Base-by-base conservation (phyloP, 257 asterid species). In the Anisodus acutangulus region DNA sequence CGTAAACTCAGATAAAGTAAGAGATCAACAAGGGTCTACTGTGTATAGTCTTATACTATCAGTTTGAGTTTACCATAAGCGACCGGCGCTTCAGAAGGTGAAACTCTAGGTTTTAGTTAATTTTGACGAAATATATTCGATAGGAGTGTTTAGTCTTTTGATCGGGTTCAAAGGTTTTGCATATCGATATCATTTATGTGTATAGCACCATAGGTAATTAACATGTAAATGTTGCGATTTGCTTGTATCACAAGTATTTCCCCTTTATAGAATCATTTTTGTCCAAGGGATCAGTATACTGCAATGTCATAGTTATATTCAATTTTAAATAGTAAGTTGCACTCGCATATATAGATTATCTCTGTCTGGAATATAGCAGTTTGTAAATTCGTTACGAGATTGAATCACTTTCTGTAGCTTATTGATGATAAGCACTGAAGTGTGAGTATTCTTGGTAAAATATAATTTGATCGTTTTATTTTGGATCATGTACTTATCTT, bases 61-160 rank as follows among this genome's bases (percentile, higher is more conserved):
- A n/a, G 59, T 19, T 59, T 19, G 63, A 76, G 59, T 72, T 72
- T 72, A 72, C 59, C 60, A 47, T 47, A 72, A 47, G 81, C 63
- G 2, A 53, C 63, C 11, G 12, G 26, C 2, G 47, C 63, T 76
- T 76, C 63, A 76, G 51, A 76, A 26, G 47, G 47, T 51, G 81
- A 51, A 76, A 51, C 31, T 76, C 15, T 71, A 45, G 79, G 17
- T 71, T 5, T 39, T n/a, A 71, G 79, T 71, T 71, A 39, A 69
- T 41, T 41, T 71, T 22, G 39, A 71, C 13, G 37, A 45, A 43
- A 9, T 12, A 45, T 22, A 26, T 76, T 13, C 81, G 51, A 7
- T 51, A 51, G 81, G 63, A 76, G 81, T 76, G 26, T 22, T 22
- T 22, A 22, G 26, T 22, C 26, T 22, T 22, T 22, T 22, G 26